Percentiles rank a stretch among this genome's conserved stretches.
Conservation (phyloP, 345 rosid species). For the Populus deltoides region DNA sequence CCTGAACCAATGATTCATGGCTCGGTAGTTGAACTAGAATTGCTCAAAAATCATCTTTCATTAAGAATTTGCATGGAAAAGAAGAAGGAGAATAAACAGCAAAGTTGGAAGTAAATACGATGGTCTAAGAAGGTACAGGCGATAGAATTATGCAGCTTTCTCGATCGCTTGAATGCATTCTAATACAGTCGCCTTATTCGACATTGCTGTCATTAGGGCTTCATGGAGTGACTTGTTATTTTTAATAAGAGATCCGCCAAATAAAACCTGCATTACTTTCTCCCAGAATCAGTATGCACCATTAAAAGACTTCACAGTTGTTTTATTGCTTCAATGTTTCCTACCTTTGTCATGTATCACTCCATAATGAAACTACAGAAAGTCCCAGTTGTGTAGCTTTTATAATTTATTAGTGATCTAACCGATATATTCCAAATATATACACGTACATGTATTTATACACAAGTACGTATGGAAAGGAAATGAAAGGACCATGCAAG, state of each 20-base stretch:
- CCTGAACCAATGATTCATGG: not conserved
- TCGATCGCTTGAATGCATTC: conserved; percentile 83
- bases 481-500: too few species aligned
- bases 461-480: too few species aligned
- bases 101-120: not conserved
- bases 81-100: not conserved
- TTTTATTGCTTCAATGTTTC: not conserved
- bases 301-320: not conserved
- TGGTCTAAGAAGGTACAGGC: not conserved
- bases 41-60: not conserved
- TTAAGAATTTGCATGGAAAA: not conserved
- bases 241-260: conserved; percentile 75
- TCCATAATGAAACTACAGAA: too few species aligned
- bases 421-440: too few species aligned
- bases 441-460: too few species aligned
- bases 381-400: too few species aligned
- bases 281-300: conserved; percentile 7
- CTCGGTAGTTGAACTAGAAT: not conserved
- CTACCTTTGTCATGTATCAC: not conserved
- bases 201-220: conserved; percentile 73
- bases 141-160: conserved; percentile 44
- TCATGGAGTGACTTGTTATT: conserved; percentile 69
- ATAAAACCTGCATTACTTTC: conserved; percentile 54
- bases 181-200: conserved; percentile 64
- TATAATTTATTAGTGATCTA: too few species aligned